A percentile compares a stretch with the other conserved stretches of the same genome.
phyloP scores from a whole-genome alignment of 768 basidiomycete species.

The Stropharia rugosoannulata region DNA sequence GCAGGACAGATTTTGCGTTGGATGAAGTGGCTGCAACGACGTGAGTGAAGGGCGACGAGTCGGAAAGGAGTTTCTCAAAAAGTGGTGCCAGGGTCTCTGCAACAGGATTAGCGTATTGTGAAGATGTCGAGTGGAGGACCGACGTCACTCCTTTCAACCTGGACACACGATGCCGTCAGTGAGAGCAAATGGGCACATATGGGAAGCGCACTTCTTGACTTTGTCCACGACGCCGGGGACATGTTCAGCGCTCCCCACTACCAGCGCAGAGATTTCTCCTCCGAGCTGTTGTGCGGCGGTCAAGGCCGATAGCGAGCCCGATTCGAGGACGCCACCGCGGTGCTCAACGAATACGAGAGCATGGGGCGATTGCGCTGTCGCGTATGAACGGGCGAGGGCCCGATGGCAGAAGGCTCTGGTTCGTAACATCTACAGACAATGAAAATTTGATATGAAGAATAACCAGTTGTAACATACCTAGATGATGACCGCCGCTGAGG shows the following conservation, averaged over 20 bases:
- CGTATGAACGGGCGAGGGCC: constrained; percentile 46
- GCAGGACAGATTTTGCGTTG: constrained; percentile 88
- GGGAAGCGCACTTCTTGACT: constrained; percentile 67
- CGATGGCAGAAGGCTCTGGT: constrained; percentile 23
- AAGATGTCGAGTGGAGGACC: constrained; percentile 68
- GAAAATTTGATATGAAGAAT: not conserved
- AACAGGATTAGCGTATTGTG: constrained; percentile 64
- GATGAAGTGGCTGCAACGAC: constrained; percentile 92
- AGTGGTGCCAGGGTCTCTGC: constrained; percentile 85
- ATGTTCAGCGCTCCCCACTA: constrained; percentile 69
- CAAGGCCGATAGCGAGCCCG: constrained; percentile 85
- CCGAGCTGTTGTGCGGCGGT: constrained; percentile 88
- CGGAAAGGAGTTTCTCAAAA: constrained; percentile 69
- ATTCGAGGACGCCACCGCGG: constrained; percentile 74
- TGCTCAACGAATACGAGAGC: constrained; percentile 92
- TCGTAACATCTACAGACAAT: constrained; percentile 23
- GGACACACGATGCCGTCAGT: constrained; percentile 2
- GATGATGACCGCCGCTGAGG: not conserved
- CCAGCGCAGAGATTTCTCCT: constrained; percentile 78
- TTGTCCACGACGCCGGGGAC: constrained; percentile 65
- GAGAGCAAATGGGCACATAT: constrained; percentile 10
- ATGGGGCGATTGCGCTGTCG: constrained; percentile 61
- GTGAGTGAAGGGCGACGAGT: constrained; percentile 75
- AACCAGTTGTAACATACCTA: not conserved
- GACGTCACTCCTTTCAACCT: constrained; percentile 70